A percentile compares a stretch with the other conserved stretches of the same genome.
Conservation (phyloP, 2,329 filamentous ascomycete genomes). For the Penicillium sp. region DNA sequence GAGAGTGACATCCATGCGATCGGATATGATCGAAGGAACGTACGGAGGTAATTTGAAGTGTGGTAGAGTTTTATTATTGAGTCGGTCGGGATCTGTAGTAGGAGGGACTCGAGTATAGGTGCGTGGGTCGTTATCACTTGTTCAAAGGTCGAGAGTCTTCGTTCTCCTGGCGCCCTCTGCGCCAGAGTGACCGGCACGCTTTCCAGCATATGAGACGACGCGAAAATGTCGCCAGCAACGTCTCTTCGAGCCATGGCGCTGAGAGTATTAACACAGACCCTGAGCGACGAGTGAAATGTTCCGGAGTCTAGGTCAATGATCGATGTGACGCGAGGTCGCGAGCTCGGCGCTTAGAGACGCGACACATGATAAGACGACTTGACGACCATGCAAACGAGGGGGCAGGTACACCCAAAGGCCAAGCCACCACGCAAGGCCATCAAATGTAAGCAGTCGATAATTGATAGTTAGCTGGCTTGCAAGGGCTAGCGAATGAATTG, state of each 20-base stretch:
- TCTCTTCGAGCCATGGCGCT: constrained; percentile 11
- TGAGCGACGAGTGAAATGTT: constrained; percentile 14
- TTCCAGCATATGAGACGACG: constrained; percentile 24
- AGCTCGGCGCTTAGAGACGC: constrained; percentile 26
- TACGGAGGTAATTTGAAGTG: constrained; percentile 53
- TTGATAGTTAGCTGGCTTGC: constrained; percentile 25
- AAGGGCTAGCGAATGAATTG: constrained; percentile 20
- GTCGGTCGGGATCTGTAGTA: constrained; percentile 55
- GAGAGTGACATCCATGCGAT: constrained; percentile 60
- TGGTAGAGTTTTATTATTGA: constrained; percentile 58
- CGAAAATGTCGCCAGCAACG: constrained; percentile 10
- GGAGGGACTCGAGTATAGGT: constrained; percentile 57
- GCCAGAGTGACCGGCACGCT: constrained; percentile 22
- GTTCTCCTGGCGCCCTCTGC: constrained; percentile 19
- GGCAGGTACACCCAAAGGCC: constrained; percentile 24
- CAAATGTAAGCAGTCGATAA: constrained; percentile 18
- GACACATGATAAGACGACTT: constrained; percentile 33
- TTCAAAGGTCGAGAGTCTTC: constrained; percentile 50
- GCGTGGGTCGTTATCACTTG: constrained; percentile 54
- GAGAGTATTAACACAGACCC: constrained; percentile 3
- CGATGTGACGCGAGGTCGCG: constrained; percentile 32
- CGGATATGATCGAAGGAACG: constrained; percentile 55
- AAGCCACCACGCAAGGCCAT: constrained; percentile 30
- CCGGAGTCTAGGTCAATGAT: constrained; percentile 13
- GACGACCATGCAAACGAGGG: constrained; percentile 19